Evolutionary conservation across 1,284 basidiomycete species (phyloP).

Genomic region (Ceratobasidium sp.): DNA sequence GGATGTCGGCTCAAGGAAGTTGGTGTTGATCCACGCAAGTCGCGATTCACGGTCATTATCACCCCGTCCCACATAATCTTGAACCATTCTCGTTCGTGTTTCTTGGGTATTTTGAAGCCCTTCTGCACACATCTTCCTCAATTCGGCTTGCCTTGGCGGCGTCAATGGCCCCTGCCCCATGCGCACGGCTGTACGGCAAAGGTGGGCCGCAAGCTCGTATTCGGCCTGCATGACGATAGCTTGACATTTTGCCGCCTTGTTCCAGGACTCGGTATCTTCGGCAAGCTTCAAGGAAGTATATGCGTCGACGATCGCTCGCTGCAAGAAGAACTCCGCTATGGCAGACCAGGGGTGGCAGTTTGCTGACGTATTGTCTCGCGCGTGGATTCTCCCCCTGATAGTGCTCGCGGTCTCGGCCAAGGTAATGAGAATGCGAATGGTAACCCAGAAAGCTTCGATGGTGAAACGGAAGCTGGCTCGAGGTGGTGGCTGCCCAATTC

Average conservation of each 20-base stretch:
- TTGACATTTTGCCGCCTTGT: conserved; percentile 50
- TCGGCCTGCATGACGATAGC: conserved; percentile 52
- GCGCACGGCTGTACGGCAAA: conserved; percentile 3
- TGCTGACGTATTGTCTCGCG: no score
- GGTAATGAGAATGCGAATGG: conserved; percentile 56
- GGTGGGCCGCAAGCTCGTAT: conserved; percentile 48
- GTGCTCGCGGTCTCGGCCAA: no score
- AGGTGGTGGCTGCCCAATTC: conserved; percentile 62
- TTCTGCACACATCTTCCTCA: no score
- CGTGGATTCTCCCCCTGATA: no score
- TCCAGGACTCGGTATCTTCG: conserved; percentile 49
- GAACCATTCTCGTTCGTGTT: not conserved
- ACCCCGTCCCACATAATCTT: not conserved
- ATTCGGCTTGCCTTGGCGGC: no score
- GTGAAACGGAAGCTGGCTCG: conserved; percentile 61
- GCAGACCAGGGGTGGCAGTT: no score
- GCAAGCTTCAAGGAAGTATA: conserved; percentile 51
- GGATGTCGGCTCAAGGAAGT: conserved; percentile 13
- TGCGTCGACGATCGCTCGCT: conserved; percentile 54
- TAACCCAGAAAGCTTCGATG: conserved; percentile 60
- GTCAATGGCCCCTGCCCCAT: no score
- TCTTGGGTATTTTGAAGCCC: not conserved
- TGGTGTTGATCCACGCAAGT: conserved; percentile 6
- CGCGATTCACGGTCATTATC: not conserved
- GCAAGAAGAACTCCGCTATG: conserved; percentile 54